phyloP scores from a whole-genome alignment of 1,284 basidiomycete genomes.

The Sporisorium graminicola region DNA sequence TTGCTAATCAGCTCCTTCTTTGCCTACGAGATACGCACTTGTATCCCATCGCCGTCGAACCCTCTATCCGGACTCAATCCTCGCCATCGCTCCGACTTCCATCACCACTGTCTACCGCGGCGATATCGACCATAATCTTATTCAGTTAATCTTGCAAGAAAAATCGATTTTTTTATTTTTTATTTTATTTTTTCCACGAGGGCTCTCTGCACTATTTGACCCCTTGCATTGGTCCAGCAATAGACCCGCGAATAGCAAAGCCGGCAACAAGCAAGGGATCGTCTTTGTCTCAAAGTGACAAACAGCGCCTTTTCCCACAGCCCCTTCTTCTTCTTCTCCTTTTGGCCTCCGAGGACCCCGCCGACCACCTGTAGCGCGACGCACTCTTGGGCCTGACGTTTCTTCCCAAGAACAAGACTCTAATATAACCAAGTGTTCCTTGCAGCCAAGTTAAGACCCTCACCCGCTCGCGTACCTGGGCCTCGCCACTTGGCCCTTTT shows the following conservation, averaged over 20 bases:
- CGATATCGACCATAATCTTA: too few species aligned
- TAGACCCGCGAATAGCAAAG: too few species aligned
- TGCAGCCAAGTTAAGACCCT: slow-evolving; percentile 6
- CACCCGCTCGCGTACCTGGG: slow-evolving; percentile 12
- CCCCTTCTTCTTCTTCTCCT: not conserved
- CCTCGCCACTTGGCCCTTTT: not conserved
- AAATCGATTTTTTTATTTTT: not conserved
- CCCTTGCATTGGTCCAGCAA: slow-evolving; percentile 22
- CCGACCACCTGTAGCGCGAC: too few species aligned
- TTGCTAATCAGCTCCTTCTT: not conserved
- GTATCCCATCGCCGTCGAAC: too few species aligned
- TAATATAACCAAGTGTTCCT: slow-evolving; percentile 3
- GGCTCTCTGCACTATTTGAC: slow-evolving; percentile 35
- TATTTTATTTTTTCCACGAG: slow-evolving; percentile 1
- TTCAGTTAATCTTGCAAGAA: too few species aligned
- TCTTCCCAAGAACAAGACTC: not conserved
- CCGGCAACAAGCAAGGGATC: too few species aligned
- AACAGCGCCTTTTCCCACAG: slow-evolving; percentile 3
- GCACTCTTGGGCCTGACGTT: not conserved
- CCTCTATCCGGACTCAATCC: too few species aligned
- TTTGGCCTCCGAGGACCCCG: too few species aligned
- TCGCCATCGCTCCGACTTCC: not conserved
- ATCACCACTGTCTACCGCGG: not conserved
- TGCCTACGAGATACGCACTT: not conserved
- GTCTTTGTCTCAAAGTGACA: too few species aligned